Evolutionary conservation across 495 filamentous ascomycete species (phyloP).

Genomic region (Aspergillus conjunctus): DNA sequence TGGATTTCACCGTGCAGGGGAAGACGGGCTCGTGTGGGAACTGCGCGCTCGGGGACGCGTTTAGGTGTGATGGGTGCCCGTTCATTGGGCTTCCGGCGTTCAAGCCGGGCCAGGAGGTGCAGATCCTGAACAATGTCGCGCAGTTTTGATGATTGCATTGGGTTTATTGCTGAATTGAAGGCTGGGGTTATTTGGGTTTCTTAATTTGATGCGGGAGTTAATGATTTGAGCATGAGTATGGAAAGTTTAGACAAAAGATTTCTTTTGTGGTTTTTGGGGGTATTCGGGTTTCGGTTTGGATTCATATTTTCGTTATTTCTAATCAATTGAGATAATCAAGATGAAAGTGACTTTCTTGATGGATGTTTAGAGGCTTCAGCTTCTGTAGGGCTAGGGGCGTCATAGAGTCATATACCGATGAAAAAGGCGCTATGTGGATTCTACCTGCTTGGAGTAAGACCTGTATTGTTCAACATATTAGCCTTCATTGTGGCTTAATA

Average conservation of each 20-base stretch:
- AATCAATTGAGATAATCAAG: background rate
- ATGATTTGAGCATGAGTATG: background rate
- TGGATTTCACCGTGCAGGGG: conserved; percentile 95
- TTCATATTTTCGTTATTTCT: conserved; percentile 2
- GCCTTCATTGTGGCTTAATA: no score
- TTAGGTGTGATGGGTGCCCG: conserved; percentile 71
- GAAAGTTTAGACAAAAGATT: conserved; percentile 5
- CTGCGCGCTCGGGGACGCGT: conserved; percentile 82
- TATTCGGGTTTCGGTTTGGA: conserved; percentile 4
- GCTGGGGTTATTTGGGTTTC: background rate
- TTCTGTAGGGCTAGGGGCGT: no score
- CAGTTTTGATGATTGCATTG: conserved; percentile 61
- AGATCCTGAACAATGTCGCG: conserved; percentile 78
- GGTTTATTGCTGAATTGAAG: conserved; percentile 8
- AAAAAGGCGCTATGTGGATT: no score
- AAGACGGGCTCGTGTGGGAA: conserved; percentile 93
- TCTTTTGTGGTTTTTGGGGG: background rate
- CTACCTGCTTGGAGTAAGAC: no score
- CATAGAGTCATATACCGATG: no score
- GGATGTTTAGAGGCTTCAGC: no score
- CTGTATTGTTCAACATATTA: no score
- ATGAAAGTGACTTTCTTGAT: no score
- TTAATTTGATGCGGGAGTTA: conserved; percentile 1
- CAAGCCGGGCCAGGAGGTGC: conserved; percentile 93
- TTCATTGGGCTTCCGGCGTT: conserved; percentile 94